phyloP scores from a whole-genome alignment of 2,329 filamentous ascomycete genomes.

The Calonectria hongkongensis region DNA sequence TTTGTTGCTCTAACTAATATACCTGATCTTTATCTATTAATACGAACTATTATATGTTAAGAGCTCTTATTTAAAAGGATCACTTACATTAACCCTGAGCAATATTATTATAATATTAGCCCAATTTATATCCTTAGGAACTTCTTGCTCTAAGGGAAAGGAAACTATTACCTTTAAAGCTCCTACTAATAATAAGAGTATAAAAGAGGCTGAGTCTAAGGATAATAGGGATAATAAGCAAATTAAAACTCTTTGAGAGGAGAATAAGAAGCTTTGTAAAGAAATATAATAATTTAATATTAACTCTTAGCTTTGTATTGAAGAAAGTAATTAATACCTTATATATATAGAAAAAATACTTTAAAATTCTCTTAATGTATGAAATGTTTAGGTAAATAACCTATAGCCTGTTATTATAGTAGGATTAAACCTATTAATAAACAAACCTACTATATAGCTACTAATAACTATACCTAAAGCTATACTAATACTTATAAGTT shows the following conservation, averaged over 20 bases:
- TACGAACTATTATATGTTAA: too few species aligned
- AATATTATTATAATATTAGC: slow-evolving; percentile 4
- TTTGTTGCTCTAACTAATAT: too few species aligned
- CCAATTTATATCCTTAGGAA: neutral
- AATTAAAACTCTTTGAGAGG: too few species aligned
- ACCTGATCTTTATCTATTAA: too few species aligned
- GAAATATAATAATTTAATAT: too few species aligned
- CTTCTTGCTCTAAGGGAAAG: neutral
- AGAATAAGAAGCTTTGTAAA: too few species aligned
- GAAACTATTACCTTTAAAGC: neutral
- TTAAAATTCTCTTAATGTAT: neutral
- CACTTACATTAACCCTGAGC: neutral
- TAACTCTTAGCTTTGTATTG: too few species aligned
- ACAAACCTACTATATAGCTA: neutral
- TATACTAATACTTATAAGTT: neutral
- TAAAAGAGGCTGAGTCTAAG: neutral
- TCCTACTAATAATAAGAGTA: too few species aligned
- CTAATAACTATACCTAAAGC: neutral
- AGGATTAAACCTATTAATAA: neutral
- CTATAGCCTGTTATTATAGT: too few species aligned
- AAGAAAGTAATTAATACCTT: too few species aligned
- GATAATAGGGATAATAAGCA: neutral
- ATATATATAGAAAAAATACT: neutral
- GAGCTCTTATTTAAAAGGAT: too few species aligned
- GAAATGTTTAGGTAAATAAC: neutral